These are phyloP conservation scores for Nymphaea colorata DNA, from an alignment of 164 flowering plant genomes.

Conservation along the genomic window DNA sequence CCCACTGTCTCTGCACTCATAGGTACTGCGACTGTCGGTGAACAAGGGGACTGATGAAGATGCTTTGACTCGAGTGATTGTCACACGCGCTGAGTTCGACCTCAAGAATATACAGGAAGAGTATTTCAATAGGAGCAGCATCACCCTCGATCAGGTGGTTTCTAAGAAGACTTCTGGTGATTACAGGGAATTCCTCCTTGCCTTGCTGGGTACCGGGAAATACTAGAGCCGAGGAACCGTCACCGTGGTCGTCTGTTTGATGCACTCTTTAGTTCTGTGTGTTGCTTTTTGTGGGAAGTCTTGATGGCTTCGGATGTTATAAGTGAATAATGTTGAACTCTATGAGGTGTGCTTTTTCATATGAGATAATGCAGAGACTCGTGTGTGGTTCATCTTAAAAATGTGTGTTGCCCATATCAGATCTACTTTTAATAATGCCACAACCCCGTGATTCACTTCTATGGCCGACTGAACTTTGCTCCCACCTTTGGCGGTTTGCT, in stretches of 20 bases:
- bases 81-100: constrained; percentile 72
- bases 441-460: too few relatives aligned
- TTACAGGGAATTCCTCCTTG: constrained; percentile 62
- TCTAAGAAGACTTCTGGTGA: constrained; percentile 72
- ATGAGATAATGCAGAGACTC: too few relatives aligned
- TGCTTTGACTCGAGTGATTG: constrained; percentile 56
- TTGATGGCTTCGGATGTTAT: not conserved
- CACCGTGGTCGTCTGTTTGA: not conserved
- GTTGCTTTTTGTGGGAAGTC: not conserved
- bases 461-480: too few relatives aligned
- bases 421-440: too few relatives aligned
- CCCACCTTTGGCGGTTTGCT: too few relatives aligned
- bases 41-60: constrained; percentile 54
- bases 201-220: constrained; percentile 33
- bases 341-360: too few relatives aligned
- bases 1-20: not conserved
- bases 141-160: constrained; percentile 43
- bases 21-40: not conserved
- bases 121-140: constrained; percentile 60
- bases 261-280: not conserved
- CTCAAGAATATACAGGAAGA: constrained; percentile 56
- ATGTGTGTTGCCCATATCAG: too few relatives aligned
- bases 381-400: too few relatives aligned
- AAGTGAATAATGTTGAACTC: too few relatives aligned
- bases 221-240: not conserved